phyloP scores from a whole-genome alignment of 2,329 filamentous ascomycete species.

The Paracoccidioides lutzii region DNA sequence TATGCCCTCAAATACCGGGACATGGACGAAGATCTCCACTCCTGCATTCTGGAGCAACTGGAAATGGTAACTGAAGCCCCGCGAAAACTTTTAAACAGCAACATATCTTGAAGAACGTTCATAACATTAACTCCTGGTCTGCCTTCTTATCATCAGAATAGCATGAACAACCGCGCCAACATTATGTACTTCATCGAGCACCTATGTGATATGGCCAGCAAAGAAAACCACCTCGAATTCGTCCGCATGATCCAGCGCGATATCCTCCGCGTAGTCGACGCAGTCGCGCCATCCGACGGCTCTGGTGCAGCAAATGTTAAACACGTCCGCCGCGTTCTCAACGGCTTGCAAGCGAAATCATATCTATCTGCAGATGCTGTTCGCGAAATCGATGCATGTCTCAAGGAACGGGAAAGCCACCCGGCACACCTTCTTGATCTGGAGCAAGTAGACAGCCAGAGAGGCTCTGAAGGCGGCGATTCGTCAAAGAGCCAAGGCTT shows the following conservation, averaged over 20 bases:
- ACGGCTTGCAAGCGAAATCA: slow-evolving; percentile 54
- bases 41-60: slow-evolving; percentile 90
- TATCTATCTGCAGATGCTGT: slow-evolving; percentile 66
- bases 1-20: slow-evolving; percentile 91
- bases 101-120: neutral
- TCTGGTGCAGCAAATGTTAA: slow-evolving; percentile 88
- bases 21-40: slow-evolving; percentile 93
- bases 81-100: neutral
- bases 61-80: slow-evolving; percentile 48
- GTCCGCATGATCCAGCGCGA: slow-evolving; percentile 91
- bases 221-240: slow-evolving; percentile 65
- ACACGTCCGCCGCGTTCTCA: slow-evolving; percentile 70
- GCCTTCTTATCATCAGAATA: slow-evolving; percentile 45
- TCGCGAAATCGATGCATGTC: slow-evolving; percentile 64
- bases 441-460: slow-evolving; percentile 22
- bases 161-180: slow-evolving; percentile 93
- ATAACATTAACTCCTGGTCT: neutral
- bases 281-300: slow-evolving; percentile 75
- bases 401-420: slow-evolving; percentile 63
- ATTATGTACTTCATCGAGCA: slow-evolving; percentile 99
- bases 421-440: slow-evolving; percentile 44
- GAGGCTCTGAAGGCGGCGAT: slow-evolving; percentile 18
- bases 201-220: slow-evolving; percentile 73
- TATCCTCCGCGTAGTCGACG: slow-evolving; percentile 80
- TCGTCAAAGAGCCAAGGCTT: slow-evolving; percentile 13